Base-by-base conservation (phyloP, 768 basidiomycete genomes). In the Lactarius akahatsu region DNA sequence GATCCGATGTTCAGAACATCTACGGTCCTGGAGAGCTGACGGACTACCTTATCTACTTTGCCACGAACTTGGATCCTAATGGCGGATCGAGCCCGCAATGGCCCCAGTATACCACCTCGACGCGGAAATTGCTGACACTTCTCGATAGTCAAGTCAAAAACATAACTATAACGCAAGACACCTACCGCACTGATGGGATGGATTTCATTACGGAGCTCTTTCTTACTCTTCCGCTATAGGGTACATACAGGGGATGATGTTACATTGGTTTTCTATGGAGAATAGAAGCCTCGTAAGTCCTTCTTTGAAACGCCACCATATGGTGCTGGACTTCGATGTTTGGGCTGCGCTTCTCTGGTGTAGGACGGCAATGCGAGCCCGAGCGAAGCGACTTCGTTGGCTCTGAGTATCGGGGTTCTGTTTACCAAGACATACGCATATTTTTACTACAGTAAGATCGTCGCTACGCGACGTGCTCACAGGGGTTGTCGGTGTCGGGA, bases 1-100 rank as follows among this genome's bases (percentile, higher is more conserved):
- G 30, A 18, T 59, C 64, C 1, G 67, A 70, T 41, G 55, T 66
- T 55, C 40, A 63, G 7, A 59, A 68, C 41, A 38, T 65, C 11
- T 70, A 59, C 47, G 57, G 57, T 18, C 23, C n/a, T 1, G 67
- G 63, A 30, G 69, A 70, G 10, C 61, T 68, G 62, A 59, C 59
- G 20, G 62, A 66, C 45, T 70, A 68, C 62, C 58, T 72, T 23
- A 68, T 74, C 30, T 67, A 71, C 61, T 74, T 74, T 55, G 73
- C 57, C 43, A 68, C 73, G 43, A 69, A 71, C 62, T 65, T 74
- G 40, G 69, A 77, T 62, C 76, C 75, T 4, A 76, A 77, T 61
- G 67, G 69, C 15, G 63, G 47, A 28, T 54, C 47, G 36, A 47
- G 43, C 20, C 13, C 62, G 26, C 52, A 64, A 20, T 70, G 71